Conservation (phyloP, 129 eudicot genomes). For the carrot (Daucus carota) region DNA sequence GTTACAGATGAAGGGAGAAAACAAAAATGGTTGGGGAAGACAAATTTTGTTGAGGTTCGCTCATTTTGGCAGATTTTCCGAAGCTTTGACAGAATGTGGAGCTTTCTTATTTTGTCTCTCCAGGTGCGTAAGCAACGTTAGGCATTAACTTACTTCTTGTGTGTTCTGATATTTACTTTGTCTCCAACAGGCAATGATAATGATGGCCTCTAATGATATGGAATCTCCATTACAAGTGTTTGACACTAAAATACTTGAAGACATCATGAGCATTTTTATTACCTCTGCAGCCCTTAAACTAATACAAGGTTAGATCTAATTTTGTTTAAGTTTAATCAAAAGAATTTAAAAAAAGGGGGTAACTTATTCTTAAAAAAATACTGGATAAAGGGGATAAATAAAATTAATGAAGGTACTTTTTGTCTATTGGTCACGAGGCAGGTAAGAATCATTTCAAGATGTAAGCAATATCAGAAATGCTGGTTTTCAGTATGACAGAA, state of each 20-base stretch:
- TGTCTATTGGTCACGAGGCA: not conserved
- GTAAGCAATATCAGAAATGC: not conserved
- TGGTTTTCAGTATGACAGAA: not conserved
- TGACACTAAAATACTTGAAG: slow-evolving; percentile 76
- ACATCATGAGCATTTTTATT: slow-evolving; percentile 90
- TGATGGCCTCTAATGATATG: slow-evolving; percentile 81
- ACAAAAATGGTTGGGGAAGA: slow-evolving; percentile 86
- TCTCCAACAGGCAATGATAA: slow-evolving; percentile 71
- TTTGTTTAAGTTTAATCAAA: not conserved
- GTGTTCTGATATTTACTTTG: not conserved
- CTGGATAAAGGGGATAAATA: no score
- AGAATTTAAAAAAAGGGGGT: no score
- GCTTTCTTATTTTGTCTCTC: slow-evolving; percentile 72
- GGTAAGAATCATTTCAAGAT: not conserved
- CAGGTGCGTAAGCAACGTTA: slow-evolving; percentile 49
- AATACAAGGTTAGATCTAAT: slow-evolving; percentile 50
- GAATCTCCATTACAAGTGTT: slow-evolving; percentile 73
- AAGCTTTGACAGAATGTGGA: slow-evolving; percentile 99
- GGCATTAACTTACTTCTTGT: not conserved
- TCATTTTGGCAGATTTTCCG: slow-evolving; percentile 95
- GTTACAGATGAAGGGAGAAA: slow-evolving; percentile 32
- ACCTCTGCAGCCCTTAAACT: slow-evolving; percentile 93
- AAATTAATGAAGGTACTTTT: no score
- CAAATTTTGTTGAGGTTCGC: slow-evolving; percentile 85
- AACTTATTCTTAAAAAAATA: no score